phyloP scores from a whole-genome alignment of 495 filamentous ascomycete species.

The Podospora appendiculata region DNA sequence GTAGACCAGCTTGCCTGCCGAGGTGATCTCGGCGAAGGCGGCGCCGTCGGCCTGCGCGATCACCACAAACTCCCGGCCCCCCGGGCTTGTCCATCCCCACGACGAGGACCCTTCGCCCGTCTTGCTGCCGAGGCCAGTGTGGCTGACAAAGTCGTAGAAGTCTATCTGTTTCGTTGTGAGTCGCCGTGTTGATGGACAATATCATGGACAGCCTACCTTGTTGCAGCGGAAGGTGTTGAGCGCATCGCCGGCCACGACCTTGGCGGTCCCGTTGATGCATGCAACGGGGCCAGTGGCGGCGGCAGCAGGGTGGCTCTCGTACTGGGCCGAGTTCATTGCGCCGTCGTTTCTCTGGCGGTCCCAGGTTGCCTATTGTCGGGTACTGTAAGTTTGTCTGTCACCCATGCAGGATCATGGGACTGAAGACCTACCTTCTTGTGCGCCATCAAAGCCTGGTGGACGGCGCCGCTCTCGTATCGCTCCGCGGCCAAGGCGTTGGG shows the following conservation, averaged over 20 bases:
- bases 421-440: constrained; percentile 24
- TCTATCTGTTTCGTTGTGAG: constrained; percentile 23
- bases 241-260: constrained; percentile 31
- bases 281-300: constrained; percentile 11
- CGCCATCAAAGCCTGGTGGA: constrained; percentile 38
- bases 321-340: constrained; percentile 27
- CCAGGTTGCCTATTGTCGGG: constrained; percentile 22
- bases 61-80: constrained; percentile 52
- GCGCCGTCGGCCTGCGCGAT: constrained; percentile 51
- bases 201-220: constrained; percentile 20
- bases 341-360: constrained; percentile 23
- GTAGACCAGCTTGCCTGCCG: constrained; percentile 44
- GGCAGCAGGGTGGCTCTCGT: constrained; percentile 23
- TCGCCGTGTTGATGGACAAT: background rate
- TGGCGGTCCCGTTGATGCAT: constrained; percentile 41
- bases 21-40: constrained; percentile 47
- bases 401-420: background rate
- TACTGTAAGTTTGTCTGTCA: background rate
- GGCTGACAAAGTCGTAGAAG: constrained; percentile 46
- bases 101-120: constrained; percentile 33
- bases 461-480: constrained; percentile 34
- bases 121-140: constrained; percentile 41
- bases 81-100: constrained; percentile 48
- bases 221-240: constrained; percentile 45
- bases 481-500: constrained; percentile 14